Conservation (phyloP, 768 basidiomycete genomes). For the Roridomyces roridus region DNA sequence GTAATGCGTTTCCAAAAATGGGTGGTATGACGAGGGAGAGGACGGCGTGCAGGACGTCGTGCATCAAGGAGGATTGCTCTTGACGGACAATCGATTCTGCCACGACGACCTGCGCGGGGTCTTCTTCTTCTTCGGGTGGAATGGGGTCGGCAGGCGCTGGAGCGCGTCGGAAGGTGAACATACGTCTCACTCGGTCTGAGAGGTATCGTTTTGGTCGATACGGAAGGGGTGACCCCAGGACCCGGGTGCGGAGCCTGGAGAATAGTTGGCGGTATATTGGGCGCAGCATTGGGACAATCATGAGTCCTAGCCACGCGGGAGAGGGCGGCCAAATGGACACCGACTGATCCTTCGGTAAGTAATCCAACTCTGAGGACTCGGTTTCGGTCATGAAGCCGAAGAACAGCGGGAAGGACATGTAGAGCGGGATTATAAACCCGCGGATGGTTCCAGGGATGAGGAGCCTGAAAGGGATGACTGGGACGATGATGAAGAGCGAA, state of each 20-base stretch:
- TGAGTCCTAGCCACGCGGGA: slow-evolving; percentile 38
- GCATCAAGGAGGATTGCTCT: slow-evolving; percentile 21
- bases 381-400: neutral
- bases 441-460: slow-evolving; percentile 13
- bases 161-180: slow-evolving; percentile 34
- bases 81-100: slow-evolving; percentile 15
- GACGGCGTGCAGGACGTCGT: slow-evolving; percentile 30
- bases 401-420: slow-evolving; percentile 9
- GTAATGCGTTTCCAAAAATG: slow-evolving; percentile 29
- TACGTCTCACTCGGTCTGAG: slow-evolving; percentile 25
- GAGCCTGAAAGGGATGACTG: slow-evolving; percentile 19
- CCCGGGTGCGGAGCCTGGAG: slow-evolving; percentile 31
- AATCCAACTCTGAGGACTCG: neutral
- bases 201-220: slow-evolving; percentile 25
- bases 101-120: slow-evolving; percentile 19
- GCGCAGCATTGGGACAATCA: slow-evolving; percentile 38
- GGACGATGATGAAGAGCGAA: slow-evolving; percentile 10
- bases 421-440: slow-evolving; percentile 11
- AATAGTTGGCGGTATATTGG: slow-evolving; percentile 36
- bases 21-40: slow-evolving; percentile 14
- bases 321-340: slow-evolving; percentile 43
- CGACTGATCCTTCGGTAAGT: slow-evolving; percentile 30
- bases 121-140: slow-evolving; percentile 20
- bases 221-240: slow-evolving; percentile 31
- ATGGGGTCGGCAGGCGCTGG: slow-evolving; percentile 22